Conservation (phyloP, 176 grass and related monocot species). For the Oryza meyeriana region DNA sequence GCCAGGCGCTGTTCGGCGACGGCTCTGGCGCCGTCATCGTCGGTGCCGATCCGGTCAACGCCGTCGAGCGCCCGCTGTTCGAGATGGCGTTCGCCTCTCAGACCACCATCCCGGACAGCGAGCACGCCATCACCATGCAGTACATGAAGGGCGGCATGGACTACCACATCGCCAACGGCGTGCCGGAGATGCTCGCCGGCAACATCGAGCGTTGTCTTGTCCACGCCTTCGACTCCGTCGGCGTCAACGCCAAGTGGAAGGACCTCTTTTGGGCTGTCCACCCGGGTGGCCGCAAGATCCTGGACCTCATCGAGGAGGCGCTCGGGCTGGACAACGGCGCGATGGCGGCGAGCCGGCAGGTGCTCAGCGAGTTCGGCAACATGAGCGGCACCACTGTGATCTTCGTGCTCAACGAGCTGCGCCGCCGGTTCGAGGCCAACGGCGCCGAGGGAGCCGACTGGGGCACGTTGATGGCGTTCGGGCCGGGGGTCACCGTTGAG, state of each 20-base stretch:
- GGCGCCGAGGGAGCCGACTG: constrained; percentile 25
- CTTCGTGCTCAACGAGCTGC: constrained; percentile 61
- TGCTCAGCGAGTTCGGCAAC: constrained; percentile 48
- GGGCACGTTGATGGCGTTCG: constrained; percentile 53
- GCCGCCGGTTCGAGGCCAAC: constrained; percentile 17
- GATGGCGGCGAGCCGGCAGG: constrained; percentile 19
- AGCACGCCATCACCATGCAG: constrained; percentile 36
- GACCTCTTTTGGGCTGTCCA: constrained; percentile 70
- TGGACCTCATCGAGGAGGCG: constrained; percentile 46
- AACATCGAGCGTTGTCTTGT: constrained; percentile 46
- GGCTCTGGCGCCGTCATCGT: constrained; percentile 48
- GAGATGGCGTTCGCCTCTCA: constrained; percentile 55
- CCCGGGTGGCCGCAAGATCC: constrained; percentile 32
- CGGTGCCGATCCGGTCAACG: constrained; percentile 40
- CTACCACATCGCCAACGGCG: constrained; percentile 16
- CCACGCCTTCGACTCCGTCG: constrained; percentile 33
- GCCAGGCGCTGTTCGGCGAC: constrained; percentile 51
- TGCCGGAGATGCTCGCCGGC: constrained; percentile 37
- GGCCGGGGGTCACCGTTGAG: constrained; percentile 7
- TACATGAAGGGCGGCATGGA: constrained; percentile 23
- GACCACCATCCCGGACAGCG: constrained; percentile 36
- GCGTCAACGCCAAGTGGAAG: constrained; percentile 35
- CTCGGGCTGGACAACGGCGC: constrained; percentile 39
- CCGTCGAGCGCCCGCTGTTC: constrained; percentile 42
- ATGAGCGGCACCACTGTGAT: constrained; percentile 47